These are phyloP conservation scores for Globisporangium cederbergense DNA, from an alignment of 352 stramenopile species.

Conservation along the genomic window DNA sequence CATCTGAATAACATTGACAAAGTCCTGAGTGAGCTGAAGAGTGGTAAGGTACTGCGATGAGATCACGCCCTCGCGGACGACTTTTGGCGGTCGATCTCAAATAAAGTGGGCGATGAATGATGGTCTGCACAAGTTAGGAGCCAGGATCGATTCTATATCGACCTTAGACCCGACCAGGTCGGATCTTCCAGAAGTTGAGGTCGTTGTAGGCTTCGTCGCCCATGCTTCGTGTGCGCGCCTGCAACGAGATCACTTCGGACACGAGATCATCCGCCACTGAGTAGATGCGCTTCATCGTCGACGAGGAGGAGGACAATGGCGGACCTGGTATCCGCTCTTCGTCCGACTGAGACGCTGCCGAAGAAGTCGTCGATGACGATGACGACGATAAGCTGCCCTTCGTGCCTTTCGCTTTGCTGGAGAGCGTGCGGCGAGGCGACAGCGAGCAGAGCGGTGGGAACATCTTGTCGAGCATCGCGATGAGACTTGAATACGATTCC, in stretches of 20 bases:
- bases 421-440: slow-evolving; percentile 3
- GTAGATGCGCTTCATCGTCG: slow-evolving; percentile 6
- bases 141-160: not conserved
- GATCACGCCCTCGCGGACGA: no score
- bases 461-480: slow-evolving; percentile 64
- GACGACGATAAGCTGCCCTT: not conserved
- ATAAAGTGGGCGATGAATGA: no score
- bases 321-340: slow-evolving; percentile 9
- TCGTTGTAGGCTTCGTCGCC: slow-evolving; percentile 85
- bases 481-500: slow-evolving; percentile 63
- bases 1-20: no score
- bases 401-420: not conserved
- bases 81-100: no score
- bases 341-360: not conserved
- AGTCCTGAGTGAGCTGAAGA: no score
- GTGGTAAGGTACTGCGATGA: no score
- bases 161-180: slow-evolving; percentile 35
- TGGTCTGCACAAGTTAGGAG: no score
- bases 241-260: slow-evolving; percentile 47
- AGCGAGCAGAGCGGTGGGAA: slow-evolving; percentile 68
- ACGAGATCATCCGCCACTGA: slow-evolving; percentile 37
- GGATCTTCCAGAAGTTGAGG: slow-evolving; percentile 82
- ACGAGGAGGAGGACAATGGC: slow-evolving; percentile 14
- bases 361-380: not conserved
- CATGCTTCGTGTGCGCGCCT: slow-evolving; percentile 48